Base-by-base conservation (phyloP, 2,329 filamentous ascomycete species). In the Phyllosticta paracitricarpa region DNA sequence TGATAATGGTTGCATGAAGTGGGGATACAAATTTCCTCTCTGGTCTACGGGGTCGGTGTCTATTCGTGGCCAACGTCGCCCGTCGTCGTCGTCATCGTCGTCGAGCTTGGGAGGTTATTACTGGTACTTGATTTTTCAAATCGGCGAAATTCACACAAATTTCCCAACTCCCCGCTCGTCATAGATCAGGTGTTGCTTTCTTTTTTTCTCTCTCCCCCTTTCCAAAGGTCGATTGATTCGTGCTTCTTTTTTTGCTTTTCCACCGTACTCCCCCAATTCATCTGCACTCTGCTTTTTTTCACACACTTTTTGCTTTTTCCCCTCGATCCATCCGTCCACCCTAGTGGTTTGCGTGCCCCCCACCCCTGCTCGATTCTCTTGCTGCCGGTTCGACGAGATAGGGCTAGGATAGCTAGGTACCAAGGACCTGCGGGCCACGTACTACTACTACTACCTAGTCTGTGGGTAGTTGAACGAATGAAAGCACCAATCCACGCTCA, bases 1-100 rank as follows among this genome's bases (percentile, higher is more conserved):
- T 48, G 59, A 57, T 61, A 61, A 61, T 61, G 48, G 59, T 48
- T 61, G 55, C 56, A 54, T 54, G 56, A 56, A 54, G 56, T 57
- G 48, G 59, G 58, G 22, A 53, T 17, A 17, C 33, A 40, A 40
- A 40, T 54, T 30, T 57, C 56, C 33, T 61, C 52, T 48, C 54
- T 54, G 52, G 54, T 61, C 59, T 40, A 57, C 59, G 56, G 54
- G 59, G 54, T 51, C 35, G 59, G 59, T 61, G 59, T 54, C 51
- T 22, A 12, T 40, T 40, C 14, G 10, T 40, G 33, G 33, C 10
- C 33, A 40, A 12, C 33, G 10, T 40, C 33, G 14, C 14, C 30
- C 30, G 19, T 22, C 19, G 19, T 22, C 19, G 19, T 22, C 19
- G 19, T 22, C 19, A 22, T 22, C 30, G 30, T 33, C 2, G 30